Conservation (phyloP, 1,139 yeast species). For the Candida sp. region DNA sequence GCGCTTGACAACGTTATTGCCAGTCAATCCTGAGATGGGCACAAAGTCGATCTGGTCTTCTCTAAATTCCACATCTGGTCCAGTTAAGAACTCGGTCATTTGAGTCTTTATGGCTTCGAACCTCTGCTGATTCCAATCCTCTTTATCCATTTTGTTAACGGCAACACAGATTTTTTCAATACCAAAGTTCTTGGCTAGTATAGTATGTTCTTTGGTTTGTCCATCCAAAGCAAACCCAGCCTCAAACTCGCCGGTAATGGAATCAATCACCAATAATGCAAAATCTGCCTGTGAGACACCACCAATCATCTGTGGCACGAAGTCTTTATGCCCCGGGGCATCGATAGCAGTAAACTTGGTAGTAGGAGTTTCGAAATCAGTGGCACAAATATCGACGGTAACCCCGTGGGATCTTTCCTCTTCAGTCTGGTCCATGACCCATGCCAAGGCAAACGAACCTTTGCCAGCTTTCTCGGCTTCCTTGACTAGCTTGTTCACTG, state of each 20-base stretch:
- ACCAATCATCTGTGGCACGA: conserved; percentile 58
- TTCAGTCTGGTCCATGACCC: conserved; percentile 96
- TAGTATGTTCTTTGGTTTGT: conserved; percentile 93
- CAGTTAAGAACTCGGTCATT: conserved; percentile 58
- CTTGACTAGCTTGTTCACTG: conserved; percentile 74
- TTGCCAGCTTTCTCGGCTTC: conserved; percentile 89
- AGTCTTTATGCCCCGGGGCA: conserved; percentile 75
- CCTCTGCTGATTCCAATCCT: conserved; percentile 69
- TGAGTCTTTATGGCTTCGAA: conserved; percentile 65
- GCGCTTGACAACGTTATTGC: conserved; percentile 72
- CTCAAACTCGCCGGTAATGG: conserved; percentile 86
- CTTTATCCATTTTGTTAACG: conserved; percentile 87
- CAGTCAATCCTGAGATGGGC: conserved; percentile 88
- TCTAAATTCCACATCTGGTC: conserved; percentile 63
- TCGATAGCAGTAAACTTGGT: conserved; percentile 87
- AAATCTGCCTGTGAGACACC: conserved; percentile 65
- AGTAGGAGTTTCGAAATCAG: conserved; percentile 71
- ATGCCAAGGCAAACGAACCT: conserved; percentile 93
- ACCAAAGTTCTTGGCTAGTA: conserved; percentile 84
- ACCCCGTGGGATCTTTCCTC: conserved; percentile 94
- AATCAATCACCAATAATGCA: conserved; percentile 77
- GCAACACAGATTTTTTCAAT: conserved; percentile 77
- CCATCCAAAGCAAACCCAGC: conserved; percentile 88
- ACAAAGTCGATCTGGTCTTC: conserved; percentile 60
- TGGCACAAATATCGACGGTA: conserved; percentile 91